Conservation (phyloP, 495 filamentous ascomycete species). For the Penicillium subrubescens region DNA sequence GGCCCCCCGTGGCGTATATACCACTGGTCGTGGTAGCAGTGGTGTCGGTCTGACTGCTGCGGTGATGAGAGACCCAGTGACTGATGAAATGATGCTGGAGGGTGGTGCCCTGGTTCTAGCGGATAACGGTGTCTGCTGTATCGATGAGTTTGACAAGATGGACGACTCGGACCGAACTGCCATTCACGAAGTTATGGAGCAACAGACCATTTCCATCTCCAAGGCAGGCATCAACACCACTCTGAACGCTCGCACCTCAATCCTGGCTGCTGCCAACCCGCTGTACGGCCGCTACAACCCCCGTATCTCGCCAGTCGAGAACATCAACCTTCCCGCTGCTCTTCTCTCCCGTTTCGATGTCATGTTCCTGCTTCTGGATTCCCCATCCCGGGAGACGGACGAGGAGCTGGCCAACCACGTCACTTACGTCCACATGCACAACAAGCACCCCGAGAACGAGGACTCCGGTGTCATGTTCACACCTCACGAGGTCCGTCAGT, state of each 20-base stretch:
- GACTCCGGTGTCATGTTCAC: constrained; percentile 73
- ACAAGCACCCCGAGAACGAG: constrained; percentile 80
- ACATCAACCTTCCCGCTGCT: constrained; percentile 96
- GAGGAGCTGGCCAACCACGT: constrained; percentile 95
- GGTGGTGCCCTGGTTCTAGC: constrained; percentile 94
- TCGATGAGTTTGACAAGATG: constrained; percentile 99
- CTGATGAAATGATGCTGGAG: constrained; percentile 98
- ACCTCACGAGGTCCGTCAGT: constrained; percentile 90
- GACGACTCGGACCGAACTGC: constrained; percentile 94
- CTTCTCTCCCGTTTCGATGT: constrained; percentile 96
- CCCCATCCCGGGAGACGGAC: constrained; percentile 81
- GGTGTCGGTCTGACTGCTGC: constrained; percentile 97
- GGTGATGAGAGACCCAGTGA: constrained; percentile 97
- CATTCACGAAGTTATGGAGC: constrained; percentile 99
- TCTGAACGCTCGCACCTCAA: constrained; percentile 93
- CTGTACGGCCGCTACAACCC: constrained; percentile 98
- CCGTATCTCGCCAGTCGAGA: constrained; percentile 92
- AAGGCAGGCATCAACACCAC: constrained; percentile 97
- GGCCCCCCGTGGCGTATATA: constrained; percentile 95
- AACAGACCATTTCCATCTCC: constrained; percentile 98
- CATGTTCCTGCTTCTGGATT: constrained; percentile 94
- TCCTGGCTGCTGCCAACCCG: constrained; percentile 96
- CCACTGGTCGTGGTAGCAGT: constrained; percentile 91
- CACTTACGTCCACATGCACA: constrained; percentile 96
- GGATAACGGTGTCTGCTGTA: constrained; percentile 98